Evolutionary conservation across 352 stramenopile genomes (phyloP).

Genomic region (Pythium coloratum): DNA sequence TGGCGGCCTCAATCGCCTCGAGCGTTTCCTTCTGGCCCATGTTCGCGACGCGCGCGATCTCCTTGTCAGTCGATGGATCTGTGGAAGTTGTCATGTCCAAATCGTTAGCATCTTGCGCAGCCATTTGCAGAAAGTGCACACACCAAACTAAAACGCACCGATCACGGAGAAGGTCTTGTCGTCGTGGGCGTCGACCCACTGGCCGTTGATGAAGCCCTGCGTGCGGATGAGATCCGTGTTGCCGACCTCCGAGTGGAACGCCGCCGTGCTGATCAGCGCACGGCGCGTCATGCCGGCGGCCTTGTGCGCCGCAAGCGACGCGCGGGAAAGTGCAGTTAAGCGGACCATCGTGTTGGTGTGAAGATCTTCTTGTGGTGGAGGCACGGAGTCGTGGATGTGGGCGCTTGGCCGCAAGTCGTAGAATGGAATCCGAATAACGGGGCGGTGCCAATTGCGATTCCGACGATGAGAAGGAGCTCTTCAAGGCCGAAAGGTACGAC

Average conservation of each 20-base stretch:
- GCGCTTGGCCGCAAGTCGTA: constrained; percentile 1
- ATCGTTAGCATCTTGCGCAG: neutral
- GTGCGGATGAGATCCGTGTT: constrained; percentile 73
- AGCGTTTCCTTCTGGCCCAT: constrained; percentile 71
- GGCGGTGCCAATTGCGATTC: neutral
- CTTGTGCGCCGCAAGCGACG: neutral
- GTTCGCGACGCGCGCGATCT: constrained; percentile 67
- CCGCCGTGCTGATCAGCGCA: neutral
- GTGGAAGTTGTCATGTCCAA: neutral
- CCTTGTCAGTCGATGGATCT: constrained; percentile 78
- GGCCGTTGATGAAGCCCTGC: constrained; percentile 75
- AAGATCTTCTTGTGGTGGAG: neutral
- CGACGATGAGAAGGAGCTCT: neutral
- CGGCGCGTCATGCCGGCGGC: constrained; percentile 2
- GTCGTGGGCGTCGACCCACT: constrained; percentile 68
- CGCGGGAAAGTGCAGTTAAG: neutral
- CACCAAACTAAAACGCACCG: constrained; percentile 29
- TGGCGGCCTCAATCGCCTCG: constrained; percentile 69
- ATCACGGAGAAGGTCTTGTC: constrained; percentile 61
- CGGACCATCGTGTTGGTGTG: neutral
- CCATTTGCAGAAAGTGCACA: neutral
- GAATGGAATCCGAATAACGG: neutral
- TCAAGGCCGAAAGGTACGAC: neutral
- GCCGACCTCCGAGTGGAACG: constrained; percentile 56
- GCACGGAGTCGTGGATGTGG: neutral